Base-by-base conservation (phyloP, 306 rosid genomes). In the Vigna mungo region DNA sequence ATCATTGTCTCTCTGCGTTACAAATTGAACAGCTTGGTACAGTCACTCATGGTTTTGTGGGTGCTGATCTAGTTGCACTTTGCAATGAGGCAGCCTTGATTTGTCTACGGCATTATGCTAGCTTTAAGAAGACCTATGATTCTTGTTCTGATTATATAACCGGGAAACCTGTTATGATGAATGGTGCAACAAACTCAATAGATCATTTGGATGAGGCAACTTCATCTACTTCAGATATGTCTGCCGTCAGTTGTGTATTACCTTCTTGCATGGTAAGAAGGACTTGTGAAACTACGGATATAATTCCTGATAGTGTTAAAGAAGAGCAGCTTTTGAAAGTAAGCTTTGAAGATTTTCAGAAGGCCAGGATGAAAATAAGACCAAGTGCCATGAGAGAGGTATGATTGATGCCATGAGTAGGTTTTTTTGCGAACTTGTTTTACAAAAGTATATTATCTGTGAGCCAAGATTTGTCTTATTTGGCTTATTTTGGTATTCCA, bases 331-430 rank as follows among this genome's bases (percentile, higher is more conserved):
- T 21, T 60, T 84, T 92, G 76, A 83, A 79, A 80, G 86, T 92
- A 72, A 72, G 60, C 74, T 90, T 84, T 83, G 96, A 90, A 76
- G 96, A 92, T 85, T 94, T 94, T 86, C 91, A 85, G 85, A 87
- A 84, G 85, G 96, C 98, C 58, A 88, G 80, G 85, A 80, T 84
- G 83, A 89, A 81, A 90, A 91, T 92, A 76, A 84, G 95, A 70
- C 98, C 97, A 66, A 94, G 97, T 90, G 98, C 98, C 82, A 94
- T 94, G 97, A 86, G 97, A 82, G 98, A 94, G 96, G 98, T 94
- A 86, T 78, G 81, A 46, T 54, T 52, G 30, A 66, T 82, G 27
- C 20, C 21, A 9, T 72, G 54, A 43, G 49, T 52, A 11, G 62
- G 76, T 53, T 71, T 81, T 30, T 41, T 68, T 37, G 32, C 47